Evolutionary conservation across 139 green algal genomes (phyloP), one percentile per base, ranked within the genome.

Genomic region (Picochlorum sp.): DNA sequence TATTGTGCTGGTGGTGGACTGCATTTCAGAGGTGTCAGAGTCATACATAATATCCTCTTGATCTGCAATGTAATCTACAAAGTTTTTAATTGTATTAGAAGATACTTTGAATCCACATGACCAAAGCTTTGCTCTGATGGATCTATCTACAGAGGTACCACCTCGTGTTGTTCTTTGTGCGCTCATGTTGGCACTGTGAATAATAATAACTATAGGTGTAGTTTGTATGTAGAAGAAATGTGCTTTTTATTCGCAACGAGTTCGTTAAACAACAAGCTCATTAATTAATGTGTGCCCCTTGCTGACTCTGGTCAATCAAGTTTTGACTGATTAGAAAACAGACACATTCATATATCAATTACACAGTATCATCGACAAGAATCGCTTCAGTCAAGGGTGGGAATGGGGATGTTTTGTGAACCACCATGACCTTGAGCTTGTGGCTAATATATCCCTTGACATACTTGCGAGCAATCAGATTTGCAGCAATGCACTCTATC

Each of bases 391-490:
- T 23, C 21, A 73, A 68, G 7, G 41, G 26, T 4, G 71, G 71
- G 28, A 78, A 78, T 20, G 71, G 66, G 6, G 63, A 55, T 4
- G 24, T 30, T 52, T 83, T 81, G n/a, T 60, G 67, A 64, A 96
- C 82, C 28, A 95, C 76, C 37, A 94, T 71, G 5, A 75, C 57
- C 8, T 83, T 77, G 31, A 71, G 66, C 41, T 86, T 81, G 77
- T 91, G 87, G 1, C 77, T 84, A 52, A 96, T 78, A 77, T 95
- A 96, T 5, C 86, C 88, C 69, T 88, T 90, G 45, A 95, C 63
- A 28, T 85, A 89, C 34, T 86, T 87, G 7, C 78, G 67, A 72
- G 83, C 85, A 63, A 96, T 95, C 20, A 96, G 67, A 64, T 92
- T 95, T 47, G 90, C 86, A 14, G 87, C 47, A 13, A 94, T 74